Evolutionary conservation across 2,329 filamentous ascomycete species (phyloP).

Genomic region (Fusarium sp.): DNA sequence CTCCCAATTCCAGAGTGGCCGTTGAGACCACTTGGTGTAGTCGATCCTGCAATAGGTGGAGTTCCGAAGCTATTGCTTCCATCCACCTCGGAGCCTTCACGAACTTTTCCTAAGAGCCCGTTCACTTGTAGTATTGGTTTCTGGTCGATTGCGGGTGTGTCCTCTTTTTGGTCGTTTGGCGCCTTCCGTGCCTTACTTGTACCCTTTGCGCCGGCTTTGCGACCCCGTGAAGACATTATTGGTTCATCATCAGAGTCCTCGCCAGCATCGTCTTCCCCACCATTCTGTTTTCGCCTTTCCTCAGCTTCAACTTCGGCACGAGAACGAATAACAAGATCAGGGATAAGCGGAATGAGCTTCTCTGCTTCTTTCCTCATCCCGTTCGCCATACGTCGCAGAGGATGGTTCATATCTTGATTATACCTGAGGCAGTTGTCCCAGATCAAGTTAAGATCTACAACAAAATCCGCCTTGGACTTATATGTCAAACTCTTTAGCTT

Average conservation of each 20-base stretch:
- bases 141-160: conserved; percentile 79
- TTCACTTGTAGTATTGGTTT: conserved; percentile 79
- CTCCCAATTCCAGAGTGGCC: conserved; percentile 75
- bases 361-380: conserved; percentile 98
- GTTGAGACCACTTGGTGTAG: conserved; percentile 80
- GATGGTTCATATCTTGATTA: conserved; percentile 89
- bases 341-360: conserved; percentile 94
- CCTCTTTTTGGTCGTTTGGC: conserved; percentile 78
- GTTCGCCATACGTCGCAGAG: conserved; percentile 89
- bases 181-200: conserved; percentile 83
- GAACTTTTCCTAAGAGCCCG: conserved; percentile 68
- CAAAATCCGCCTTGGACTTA: conserved; percentile 94
- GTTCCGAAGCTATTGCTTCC: conserved; percentile 89
- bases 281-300: conserved; percentile 85
- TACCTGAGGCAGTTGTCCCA: conserved; percentile 98
- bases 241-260: conserved; percentile 98
- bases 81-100: conserved; percentile 85
- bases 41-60: conserved; percentile 78
- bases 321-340: conserved; percentile 89
- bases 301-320: conserved; percentile 95
- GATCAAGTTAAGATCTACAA: conserved; percentile 91
- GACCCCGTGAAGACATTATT: conserved; percentile 96
- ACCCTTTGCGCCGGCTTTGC: conserved; percentile 83
- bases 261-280: conserved; percentile 82
- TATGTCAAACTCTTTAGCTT: conserved; percentile 86